Evolutionary conservation across 148 eudicot species (phyloP).

Genomic region (Rhododendron henanense): DNA sequence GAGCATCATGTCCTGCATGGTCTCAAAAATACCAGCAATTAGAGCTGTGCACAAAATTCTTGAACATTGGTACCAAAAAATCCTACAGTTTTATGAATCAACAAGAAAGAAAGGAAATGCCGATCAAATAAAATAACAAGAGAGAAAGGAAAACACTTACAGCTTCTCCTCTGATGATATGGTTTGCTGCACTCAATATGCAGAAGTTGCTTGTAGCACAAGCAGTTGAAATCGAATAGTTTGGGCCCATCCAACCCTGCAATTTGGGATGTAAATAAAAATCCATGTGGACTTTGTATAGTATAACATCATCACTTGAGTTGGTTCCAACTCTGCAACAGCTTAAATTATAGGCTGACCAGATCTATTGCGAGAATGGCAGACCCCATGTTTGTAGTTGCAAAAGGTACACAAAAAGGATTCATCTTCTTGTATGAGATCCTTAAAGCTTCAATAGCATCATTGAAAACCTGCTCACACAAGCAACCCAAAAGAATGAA

Average conservation of each 20-base stretch:
- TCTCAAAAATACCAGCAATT: conserved; percentile 11
- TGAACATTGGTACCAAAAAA: background rate
- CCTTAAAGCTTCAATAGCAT: conserved; percentile 92
- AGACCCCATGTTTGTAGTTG: conserved; percentile 98
- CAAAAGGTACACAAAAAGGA: conserved; percentile 96
- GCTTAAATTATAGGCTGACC: conserved; percentile 37
- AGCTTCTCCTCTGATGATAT: conserved; percentile 95
- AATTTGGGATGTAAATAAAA: conserved; percentile 14
- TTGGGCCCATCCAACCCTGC: conserved; percentile 99
- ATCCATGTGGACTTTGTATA: conserved; percentile 9
- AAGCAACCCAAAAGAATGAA: conserved; percentile 19
- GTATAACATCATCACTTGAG: background rate
- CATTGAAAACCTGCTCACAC: conserved; percentile 72
- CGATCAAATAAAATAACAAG: background rate
- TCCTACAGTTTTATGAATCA: background rate
- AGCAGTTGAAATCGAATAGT: conserved; percentile 92
- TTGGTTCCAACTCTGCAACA: conserved; percentile 3
- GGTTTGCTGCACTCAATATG: conserved; percentile 90
- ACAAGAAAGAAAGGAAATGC: conserved; percentile 11
- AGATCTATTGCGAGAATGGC: conserved; percentile 98
- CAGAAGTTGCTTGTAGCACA: conserved; percentile 99
- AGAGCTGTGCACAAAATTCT: background rate
- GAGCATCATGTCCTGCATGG: conserved; percentile 84
- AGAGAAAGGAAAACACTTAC: conserved; percentile 43
- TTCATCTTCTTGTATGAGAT: conserved; percentile 94